These are phyloP conservation scores for Bisporella sp. DNA, from an alignment of 2,329 filamentous ascomycete species.

Conservation along the genomic window DNA sequence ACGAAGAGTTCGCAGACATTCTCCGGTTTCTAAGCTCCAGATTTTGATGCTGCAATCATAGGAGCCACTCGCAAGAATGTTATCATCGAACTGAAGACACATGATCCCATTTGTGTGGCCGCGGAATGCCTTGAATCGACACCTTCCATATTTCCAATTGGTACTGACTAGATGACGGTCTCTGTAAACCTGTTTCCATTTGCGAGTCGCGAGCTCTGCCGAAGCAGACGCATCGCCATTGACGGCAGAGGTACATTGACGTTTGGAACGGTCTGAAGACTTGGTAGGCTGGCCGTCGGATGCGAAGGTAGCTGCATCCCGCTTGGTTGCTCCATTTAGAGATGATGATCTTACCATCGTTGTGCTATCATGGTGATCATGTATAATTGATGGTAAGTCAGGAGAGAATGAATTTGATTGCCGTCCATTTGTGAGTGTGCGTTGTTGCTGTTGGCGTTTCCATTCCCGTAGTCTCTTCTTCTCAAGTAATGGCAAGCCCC, in stretches of 20 bases:
- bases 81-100: constrained; percentile 67
- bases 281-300: constrained; percentile 5
- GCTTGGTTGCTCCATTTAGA: constrained; percentile 17
- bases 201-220: constrained; percentile 45
- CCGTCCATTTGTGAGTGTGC: constrained; percentile 46
- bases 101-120: constrained; percentile 84
- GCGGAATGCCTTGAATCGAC: constrained; percentile 73
- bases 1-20: constrained; percentile 74
- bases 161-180: constrained; percentile 92
- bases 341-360: constrained; percentile 5
- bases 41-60: constrained; percentile 95
- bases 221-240: constrained; percentile 14
- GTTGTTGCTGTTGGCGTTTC: constrained; percentile 66
- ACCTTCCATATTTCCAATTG: constrained; percentile 96
- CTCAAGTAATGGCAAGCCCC: constrained; percentile 86
- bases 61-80: constrained; percentile 85
- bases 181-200: constrained; percentile 96
- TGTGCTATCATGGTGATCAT: constrained; percentile 17
- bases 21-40: constrained; percentile 86
- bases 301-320: constrained; percentile 15
- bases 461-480: constrained; percentile 81
- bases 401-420: constrained; percentile 48
- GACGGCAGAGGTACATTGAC: constrained; percentile 11
- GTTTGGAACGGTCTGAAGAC: constrained; percentile 16
- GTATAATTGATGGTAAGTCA: constrained; percentile 39